Base-by-base conservation (phyloP, 768 basidiomycete species). In the Termitomyces bulborhizus region DNA sequence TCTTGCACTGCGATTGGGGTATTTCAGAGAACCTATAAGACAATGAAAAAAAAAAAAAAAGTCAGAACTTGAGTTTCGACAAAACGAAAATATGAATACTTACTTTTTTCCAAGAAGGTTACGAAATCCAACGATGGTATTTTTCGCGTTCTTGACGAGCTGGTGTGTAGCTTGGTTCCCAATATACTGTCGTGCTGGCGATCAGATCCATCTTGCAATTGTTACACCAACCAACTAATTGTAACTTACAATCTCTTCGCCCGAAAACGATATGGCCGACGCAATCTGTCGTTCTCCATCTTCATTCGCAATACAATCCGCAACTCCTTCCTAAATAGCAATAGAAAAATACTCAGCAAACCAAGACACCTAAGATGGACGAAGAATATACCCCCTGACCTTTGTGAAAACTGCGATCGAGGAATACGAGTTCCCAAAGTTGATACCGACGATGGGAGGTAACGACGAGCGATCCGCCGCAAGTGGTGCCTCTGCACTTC, bases 211-310 rank as follows among this genome's bases (percentile, higher is more conserved):
- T 47, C 49, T n/a, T n/a, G n/a, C n/a, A n/a, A n/a, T n/a, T n/a
- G n/a, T n/a, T n/a, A n/a, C n/a, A n/a, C n/a, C n/a, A n/a, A n/a
- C n/a, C n/a, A n/a, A n/a, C n/a, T n/a, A n/a, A n/a, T n/a, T n/a
- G n/a, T n/a, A n/a, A 77, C 88, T 63, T 65, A 93, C 94, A 68
- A 88, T 84, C 69, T 98, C 90, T 69, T 96, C 91, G 27, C 93
- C 93, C 40, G 84, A 83, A 69, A 96, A 98, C 0, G 94, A 83
- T 53, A 98, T 76, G 27, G 93, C 93, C 67, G 91, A 93, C 0
- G 93, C 93, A 64, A 99, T 98, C 74, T 99, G 96, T 32, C 97
- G 87, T 67, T 98, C 96, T 31, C 97, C 96, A 68, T 98, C 96
- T 68, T 98, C 95, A 68, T 98, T 98, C 5, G 95, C 97, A 57